Conservation (phyloP, 2,329 filamentous ascomycete genomes). For the Aspergillus sergii region DNA sequence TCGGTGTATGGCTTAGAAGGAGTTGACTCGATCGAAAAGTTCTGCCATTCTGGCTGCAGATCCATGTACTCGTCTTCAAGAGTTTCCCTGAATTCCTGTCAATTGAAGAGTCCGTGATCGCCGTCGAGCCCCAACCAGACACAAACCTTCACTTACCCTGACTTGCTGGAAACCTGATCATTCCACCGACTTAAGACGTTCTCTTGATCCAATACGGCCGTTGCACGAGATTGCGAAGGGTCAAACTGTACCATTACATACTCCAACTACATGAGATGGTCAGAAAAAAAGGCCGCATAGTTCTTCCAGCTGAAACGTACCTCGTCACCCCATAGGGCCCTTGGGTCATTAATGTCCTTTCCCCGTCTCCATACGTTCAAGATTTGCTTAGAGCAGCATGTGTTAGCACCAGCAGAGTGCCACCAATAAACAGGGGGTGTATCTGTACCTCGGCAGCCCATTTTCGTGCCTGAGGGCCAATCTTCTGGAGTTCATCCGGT, state of each 20-base stretch:
- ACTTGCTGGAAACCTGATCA: not conserved
- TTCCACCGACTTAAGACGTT: constrained; percentile 8
- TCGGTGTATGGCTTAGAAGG: constrained; percentile 21
- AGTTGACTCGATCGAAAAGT: constrained; percentile 19
- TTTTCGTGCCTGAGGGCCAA: not conserved
- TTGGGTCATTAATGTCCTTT: constrained; percentile 1
- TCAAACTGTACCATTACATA: constrained; percentile 13
- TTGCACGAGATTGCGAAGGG: constrained; percentile 10
- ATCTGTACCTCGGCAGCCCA: not conserved
- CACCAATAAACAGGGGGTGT: too few species aligned
- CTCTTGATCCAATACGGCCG: constrained; percentile 15
- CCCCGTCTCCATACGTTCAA: constrained; percentile 13
- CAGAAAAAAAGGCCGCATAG: not conserved
- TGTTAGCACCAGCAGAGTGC: too few species aligned
- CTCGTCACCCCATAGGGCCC: constrained; percentile 18
- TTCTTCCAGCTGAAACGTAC: not conserved
- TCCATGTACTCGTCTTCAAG: not conserved
- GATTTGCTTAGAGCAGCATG: constrained; percentile 10
- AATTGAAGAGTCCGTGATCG: not conserved
- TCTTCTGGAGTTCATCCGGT: not conserved
- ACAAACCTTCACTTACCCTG: not conserved
- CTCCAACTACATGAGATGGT: constrained; percentile 10
- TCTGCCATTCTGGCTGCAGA: constrained; percentile 19
- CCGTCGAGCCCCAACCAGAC: too few species aligned
- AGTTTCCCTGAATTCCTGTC: not conserved